phyloP scores from a whole-genome alignment of 2,329 filamentous ascomycete species.

The Fusarium sp. region DNA sequence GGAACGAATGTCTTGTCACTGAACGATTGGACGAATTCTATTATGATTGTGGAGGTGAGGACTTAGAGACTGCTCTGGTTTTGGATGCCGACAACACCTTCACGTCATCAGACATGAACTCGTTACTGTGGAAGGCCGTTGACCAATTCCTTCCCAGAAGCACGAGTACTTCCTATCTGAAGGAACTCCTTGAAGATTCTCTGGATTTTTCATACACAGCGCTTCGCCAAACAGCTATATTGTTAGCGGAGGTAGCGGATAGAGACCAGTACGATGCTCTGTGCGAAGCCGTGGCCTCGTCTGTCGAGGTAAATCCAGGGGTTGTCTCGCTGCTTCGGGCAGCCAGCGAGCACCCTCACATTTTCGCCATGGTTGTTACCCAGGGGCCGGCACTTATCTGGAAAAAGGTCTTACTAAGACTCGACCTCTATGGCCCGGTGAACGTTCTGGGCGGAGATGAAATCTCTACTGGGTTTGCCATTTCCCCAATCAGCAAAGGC shows the following conservation, averaged over 20 bases:
- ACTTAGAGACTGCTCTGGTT: slow-evolving; percentile 59
- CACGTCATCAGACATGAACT: slow-evolving; percentile 60
- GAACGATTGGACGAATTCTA: too few species aligned
- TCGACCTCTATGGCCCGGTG: slow-evolving; percentile 55
- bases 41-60: too few species aligned
- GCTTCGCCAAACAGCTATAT: slow-evolving; percentile 43
- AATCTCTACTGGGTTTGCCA: slow-evolving; percentile 59
- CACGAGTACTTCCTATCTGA: too few species aligned
- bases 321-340: slow-evolving; percentile 43
- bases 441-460: slow-evolving; percentile 65
- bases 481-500: slow-evolving; percentile 64
- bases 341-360: slow-evolving; percentile 46
- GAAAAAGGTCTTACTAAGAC: slow-evolving; percentile 62
- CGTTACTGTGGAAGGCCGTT: slow-evolving; percentile 59
- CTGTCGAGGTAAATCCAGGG: not conserved
- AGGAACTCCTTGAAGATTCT: too few species aligned
- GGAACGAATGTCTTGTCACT: too few species aligned
- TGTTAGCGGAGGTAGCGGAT: slow-evolving; percentile 61
- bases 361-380: slow-evolving; percentile 64
- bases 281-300: slow-evolving; percentile 61
- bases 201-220: too few species aligned
- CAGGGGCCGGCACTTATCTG: slow-evolving; percentile 66
- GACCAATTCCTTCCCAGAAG: not conserved
- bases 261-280: slow-evolving; percentile 55
- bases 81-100: slow-evolving; percentile 71